phyloP scores from a whole-genome alignment of 2,329 filamentous ascomycete genomes.

The Hyphodiscus sp. region DNA sequence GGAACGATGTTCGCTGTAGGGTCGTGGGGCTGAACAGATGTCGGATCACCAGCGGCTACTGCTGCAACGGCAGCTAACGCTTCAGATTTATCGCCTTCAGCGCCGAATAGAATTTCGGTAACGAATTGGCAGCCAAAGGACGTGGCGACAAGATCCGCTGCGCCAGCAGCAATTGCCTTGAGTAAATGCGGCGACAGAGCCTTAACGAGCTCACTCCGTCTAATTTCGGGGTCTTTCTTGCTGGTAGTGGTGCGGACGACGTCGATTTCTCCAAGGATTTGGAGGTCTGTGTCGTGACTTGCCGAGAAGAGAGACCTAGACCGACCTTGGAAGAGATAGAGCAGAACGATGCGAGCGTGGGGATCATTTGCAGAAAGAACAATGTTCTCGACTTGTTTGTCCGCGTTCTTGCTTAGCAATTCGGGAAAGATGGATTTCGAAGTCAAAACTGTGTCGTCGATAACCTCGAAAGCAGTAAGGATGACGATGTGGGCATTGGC shows the following conservation, averaged over 20 bases:
- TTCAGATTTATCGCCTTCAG: slow-evolving; percentile 66
- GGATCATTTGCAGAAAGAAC: slow-evolving; percentile 58
- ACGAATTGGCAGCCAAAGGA: slow-evolving; percentile 86
- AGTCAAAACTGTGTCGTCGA: slow-evolving; percentile 88
- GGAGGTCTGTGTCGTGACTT: slow-evolving; percentile 58
- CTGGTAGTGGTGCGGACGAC: slow-evolving; percentile 76
- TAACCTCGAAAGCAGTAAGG: slow-evolving; percentile 79
- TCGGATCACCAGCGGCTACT: slow-evolving; percentile 52
- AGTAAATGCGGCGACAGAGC: slow-evolving; percentile 70
- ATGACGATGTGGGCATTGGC: slow-evolving; percentile 72
- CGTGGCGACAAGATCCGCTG: slow-evolving; percentile 62
- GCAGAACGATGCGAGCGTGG: slow-evolving; percentile 58
- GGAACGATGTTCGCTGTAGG: slow-evolving; percentile 33
- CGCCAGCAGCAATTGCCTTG: slow-evolving; percentile 61
- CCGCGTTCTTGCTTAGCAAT: slow-evolving; percentile 65
- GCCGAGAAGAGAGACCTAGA: slow-evolving; percentile 54
- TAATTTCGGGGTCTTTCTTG: slow-evolving; percentile 79
- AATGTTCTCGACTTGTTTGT: slow-evolving; percentile 57
- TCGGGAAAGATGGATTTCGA: slow-evolving; percentile 83
- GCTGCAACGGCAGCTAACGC: slow-evolving; percentile 67
- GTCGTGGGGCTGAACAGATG: slow-evolving; percentile 24
- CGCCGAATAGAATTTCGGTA: slow-evolving; percentile 71
- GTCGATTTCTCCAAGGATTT: slow-evolving; percentile 70
- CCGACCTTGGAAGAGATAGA: slow-evolving; percentile 74
- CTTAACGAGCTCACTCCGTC: slow-evolving; percentile 70